Evolutionary conservation across 805 yeast species (phyloP), one percentile per base, ranked within the genome.

Genomic region (Ogataea nonfermentans): DNA sequence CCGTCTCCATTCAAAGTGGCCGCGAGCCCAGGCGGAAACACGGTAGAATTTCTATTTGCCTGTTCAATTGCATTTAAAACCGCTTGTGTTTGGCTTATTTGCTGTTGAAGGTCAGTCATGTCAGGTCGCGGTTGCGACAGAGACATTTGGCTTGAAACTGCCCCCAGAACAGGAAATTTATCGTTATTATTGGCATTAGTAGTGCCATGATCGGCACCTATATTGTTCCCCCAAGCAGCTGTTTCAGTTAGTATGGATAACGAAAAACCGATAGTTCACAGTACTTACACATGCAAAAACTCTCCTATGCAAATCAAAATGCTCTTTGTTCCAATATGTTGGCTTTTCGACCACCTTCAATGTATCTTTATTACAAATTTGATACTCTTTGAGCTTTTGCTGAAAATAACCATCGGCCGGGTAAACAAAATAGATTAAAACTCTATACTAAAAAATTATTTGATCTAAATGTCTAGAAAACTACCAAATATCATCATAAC

Each of bases 401-500:
- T 39, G 30, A 39, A 38, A 39, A 28, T 29, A 9, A 6, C 6
- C 2, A 6, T 7, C n/a, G 28, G 8, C 42, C 42, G 42, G 42
- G 42, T 39, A 39, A 39, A 16, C 13, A 22, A 6, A 22, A n/a
- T 13, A 14, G 17, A 33, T 20, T 8, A 12, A 25, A 33, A 16
- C 13, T 14, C 4, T 26, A 32, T 19, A 19, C 19, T 11, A 25
- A 25, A 13, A 13, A 28, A 23, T 14, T 22, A 20, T 13, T 23
- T 27, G 31, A 26, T 28, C 29, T 15, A 39, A 6, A 25, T 39
- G 42, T 32, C 34, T 31, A 65, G 74, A 55, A 55, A 47, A 25
- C 50, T 63, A 19, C 82, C 96, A 7, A 93, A 93, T 61, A 80
- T 93, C 29, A 76, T 93, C 27, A 76, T 93, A 32, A 93, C 98